A percentile compares a stretch with the other conserved stretches of the same genome.
phyloP scores from a whole-genome alignment of 306 rosid genomes.

The Rubus idaeus region DNA sequence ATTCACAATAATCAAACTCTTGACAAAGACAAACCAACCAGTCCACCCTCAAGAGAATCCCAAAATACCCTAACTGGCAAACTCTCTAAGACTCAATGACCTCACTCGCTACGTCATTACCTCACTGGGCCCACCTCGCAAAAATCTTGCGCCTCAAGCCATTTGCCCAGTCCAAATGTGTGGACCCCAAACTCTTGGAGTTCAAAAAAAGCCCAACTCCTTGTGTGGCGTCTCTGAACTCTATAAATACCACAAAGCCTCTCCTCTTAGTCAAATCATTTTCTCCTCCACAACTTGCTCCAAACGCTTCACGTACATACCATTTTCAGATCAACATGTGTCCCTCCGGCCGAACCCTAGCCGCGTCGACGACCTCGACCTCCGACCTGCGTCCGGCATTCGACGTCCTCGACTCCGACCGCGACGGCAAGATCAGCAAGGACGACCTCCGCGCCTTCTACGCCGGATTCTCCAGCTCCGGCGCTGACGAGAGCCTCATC shows the following conservation, averaged over 20 bases:
- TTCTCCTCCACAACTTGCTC: not conserved
- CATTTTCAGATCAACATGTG: slow-evolving; percentile 38
- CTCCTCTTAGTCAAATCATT: not conserved
- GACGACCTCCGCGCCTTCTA: slow-evolving; percentile 78
- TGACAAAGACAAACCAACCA: too few species aligned
- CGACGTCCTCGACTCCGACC: slow-evolving; percentile 71
- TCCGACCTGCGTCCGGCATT: slow-evolving; percentile 63
- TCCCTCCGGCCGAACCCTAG: slow-evolving; percentile 46
- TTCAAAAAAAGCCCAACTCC: not conserved
- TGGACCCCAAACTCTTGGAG: not conserved
- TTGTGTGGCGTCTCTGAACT: too few species aligned
- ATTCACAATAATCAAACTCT: too few species aligned
- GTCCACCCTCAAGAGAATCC: too few species aligned
- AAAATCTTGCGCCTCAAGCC: not conserved
- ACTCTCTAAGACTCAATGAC: too few species aligned
- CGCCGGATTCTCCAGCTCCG: slow-evolving; percentile 25
- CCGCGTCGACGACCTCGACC: not conserved
- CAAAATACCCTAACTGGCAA: too few species aligned
- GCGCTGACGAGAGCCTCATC: slow-evolving; percentile 51
- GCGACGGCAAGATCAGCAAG: slow-evolving; percentile 74
- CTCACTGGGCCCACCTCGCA: not conserved
- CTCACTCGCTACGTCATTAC: too few species aligned
- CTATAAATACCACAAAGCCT: slow-evolving; percentile 7
- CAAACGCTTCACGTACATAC: not conserved
- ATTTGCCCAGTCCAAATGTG: not conserved